Evolutionary conservation across 2,329 filamentous ascomycete species (phyloP), one percentile per base, ranked within the genome.

Genomic region (Trichoderma endophyticum): DNA sequence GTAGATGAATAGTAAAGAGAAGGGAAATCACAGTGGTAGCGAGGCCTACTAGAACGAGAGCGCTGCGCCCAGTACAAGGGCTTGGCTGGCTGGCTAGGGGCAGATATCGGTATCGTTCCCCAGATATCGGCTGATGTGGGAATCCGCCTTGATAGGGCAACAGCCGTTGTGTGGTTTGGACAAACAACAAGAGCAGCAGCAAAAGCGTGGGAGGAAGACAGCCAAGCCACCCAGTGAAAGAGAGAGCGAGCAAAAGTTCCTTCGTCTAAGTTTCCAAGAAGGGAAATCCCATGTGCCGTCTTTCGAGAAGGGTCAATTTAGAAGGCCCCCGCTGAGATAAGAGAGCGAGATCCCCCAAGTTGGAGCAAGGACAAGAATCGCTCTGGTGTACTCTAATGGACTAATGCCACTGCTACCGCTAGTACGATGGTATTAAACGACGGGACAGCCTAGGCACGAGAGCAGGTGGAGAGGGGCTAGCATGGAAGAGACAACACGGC

Each of bases 181-280:
- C 71, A 69, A 70, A 73, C 62, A 51, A 54, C 66, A 67, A 67
- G 72, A 60, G 30, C 65, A 63, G 21, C 60, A 57, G 59, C 56
- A 62, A 28, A 66, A 56, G 36, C 69, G 62, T 39, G 72, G 48
- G 67, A 73, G 60, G 72, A 59, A 57, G 26, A 26, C n/a, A 77
- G 78, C 77, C 80, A 81, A 81, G 80, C 77, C 77, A 78, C 78
- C 76, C 67, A 69, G 66, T 75, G 78, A 75, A 60, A 77, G 77
- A 77, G 79, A 77, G 75, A 76, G 77, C 77, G 77, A 79, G 80
- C 81, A 82, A 82, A 82, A 82, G 81, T 82, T 80, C 80, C 81
- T 74, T 82, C 77, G 80, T 77, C 77, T 79, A 81, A 76, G 65
- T 79, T 80, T 76, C 79, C 79, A 69, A 76, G 76, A 78, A 78